Evolutionary conservation across 106 monocot species (phyloP), one percentile per base, ranked within the genome.

Genomic region (Hemerocallis citrina): DNA sequence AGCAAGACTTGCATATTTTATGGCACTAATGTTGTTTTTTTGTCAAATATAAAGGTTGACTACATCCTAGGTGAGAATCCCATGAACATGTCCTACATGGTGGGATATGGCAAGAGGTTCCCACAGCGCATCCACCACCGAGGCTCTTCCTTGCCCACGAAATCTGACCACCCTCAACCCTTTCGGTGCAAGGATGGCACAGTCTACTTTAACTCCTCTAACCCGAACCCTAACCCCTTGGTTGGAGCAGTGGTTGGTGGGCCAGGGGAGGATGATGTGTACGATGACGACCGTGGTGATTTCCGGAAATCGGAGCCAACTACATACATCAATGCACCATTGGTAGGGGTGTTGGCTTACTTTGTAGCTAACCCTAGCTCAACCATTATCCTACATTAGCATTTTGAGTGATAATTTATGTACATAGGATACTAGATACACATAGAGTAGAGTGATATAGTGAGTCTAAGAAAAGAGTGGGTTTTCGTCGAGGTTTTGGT

Each of bases 1-100:
- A 7, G 14, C 14, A 11, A 19, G 2, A 38, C 10, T 6, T 33
- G 8, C 4, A 16, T 19, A 15, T 10, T n/a, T 31, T 62, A 52
- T 22, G 12, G n/a, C 36, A 21, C 14, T 57, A 30, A 27, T 13
- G 16, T 43, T 25, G 28, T 31, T n/a, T n/a, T 67, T 3, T 14
- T 52, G 3, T 30, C 14, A 20, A 43, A 5, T 52, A 20, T 2
- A 13, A 55, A 89, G 85, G 73, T 89, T 25, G 95, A 90, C 52
- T 96, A 96, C 51, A 19, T 96, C 10, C 60, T 98, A 45, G 96
- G 96, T 15, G 77, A 82, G 56, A 98, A 98, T 34, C 96, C 96
- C 13, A 77, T 85, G 87, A 77, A 78, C 19, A 92, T 88, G 96
- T 98, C 96, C 0, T 98, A 98, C 69, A 98, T 98, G 96, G 82